Percentiles rank a stretch among this genome's conserved stretches.
These are phyloP conservation scores for Psilocybe tampanensis DNA, from an alignment of 768 basidiomycete genomes.

Conservation along the genomic window DNA sequence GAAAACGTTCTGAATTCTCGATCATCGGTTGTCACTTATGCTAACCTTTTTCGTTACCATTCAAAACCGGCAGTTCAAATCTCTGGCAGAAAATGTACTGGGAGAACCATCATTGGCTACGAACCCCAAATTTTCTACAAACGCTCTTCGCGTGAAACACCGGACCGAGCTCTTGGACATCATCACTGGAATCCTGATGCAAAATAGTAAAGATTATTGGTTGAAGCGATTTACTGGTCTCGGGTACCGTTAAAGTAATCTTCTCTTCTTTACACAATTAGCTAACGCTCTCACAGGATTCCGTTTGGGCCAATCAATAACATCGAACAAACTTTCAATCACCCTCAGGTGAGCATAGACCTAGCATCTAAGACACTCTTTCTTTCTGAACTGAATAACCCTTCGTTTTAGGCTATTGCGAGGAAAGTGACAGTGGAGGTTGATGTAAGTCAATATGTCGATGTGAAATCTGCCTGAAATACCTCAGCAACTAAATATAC, in stretches of 20 bases:
- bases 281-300: conserved; percentile 45
- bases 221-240: conserved; percentile 71
- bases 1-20: no score
- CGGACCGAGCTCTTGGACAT: conserved; percentile 67
- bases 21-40: conserved; percentile 8
- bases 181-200: conserved; percentile 63
- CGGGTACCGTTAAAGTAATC: conserved; percentile 54
- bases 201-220: conserved; percentile 72
- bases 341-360: conserved; percentile 57
- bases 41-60: conserved; percentile 1
- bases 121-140: conserved; percentile 71
- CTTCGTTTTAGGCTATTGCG: conserved; percentile 59
- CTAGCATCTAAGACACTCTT: neutral
- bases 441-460: conserved; percentile 53
- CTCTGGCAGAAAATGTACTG: conserved; percentile 67
- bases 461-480: neutral
- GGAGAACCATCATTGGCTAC: conserved; percentile 56
- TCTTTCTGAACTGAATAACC: neutral
- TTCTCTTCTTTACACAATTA: neutral
- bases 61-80: conserved; percentile 56
- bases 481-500: neutral
- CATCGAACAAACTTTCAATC: conserved; percentile 85
- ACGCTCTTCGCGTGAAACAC: conserved; percentile 75
- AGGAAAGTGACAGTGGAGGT: conserved; percentile 76
- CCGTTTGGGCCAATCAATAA: conserved; percentile 94